phyloP scores from a whole-genome alignment of 2,329 filamentous ascomycete species.

The Botrytis fragariae region DNA sequence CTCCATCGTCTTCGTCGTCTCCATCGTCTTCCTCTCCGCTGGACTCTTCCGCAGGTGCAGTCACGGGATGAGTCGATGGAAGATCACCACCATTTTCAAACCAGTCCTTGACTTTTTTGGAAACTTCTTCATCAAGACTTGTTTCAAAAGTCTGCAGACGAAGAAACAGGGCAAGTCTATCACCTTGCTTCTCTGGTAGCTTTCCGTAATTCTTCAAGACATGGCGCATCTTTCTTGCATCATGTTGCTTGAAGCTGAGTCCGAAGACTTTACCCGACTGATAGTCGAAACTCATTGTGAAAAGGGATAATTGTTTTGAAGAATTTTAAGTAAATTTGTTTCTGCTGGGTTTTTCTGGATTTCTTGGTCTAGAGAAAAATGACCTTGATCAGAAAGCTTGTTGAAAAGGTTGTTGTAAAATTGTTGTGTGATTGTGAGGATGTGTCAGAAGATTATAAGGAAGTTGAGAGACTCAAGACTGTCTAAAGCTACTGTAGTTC shows the following conservation, averaged over 20 bases:
- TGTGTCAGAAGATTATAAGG: background rate
- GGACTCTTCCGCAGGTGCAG: background rate
- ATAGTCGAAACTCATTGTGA: background rate
- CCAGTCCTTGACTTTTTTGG: slow-evolving; percentile 25
- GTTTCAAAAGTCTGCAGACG: slow-evolving; percentile 22
- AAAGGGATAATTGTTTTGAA: background rate
- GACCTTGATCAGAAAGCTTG: background rate
- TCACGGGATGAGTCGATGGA: background rate
- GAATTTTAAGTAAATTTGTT: too few species aligned
- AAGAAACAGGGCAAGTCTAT: slow-evolving; percentile 23
- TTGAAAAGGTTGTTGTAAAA: background rate
- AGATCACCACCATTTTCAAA: slow-evolving; percentile 25
- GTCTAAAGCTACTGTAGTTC: background rate
- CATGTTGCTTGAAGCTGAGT: slow-evolving; percentile 29
- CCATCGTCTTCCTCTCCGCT: background rate
- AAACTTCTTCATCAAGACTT: slow-evolving; percentile 22
- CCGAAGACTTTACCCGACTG: slow-evolving; percentile 25
- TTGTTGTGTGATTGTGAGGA: background rate
- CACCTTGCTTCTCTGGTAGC: slow-evolving; percentile 21
- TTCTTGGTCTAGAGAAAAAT: background rate
- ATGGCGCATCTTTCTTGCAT: slow-evolving; percentile 29
- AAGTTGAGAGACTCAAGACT: background rate
- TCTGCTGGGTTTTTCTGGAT: too few species aligned
- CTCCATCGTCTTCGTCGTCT: background rate
- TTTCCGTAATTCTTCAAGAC: slow-evolving; percentile 25